Evolutionary conservation across 2,329 filamentous ascomycete species (phyloP), one percentile per base, ranked within the genome.

Genomic region (Ascochyta clinopodiicola): DNA sequence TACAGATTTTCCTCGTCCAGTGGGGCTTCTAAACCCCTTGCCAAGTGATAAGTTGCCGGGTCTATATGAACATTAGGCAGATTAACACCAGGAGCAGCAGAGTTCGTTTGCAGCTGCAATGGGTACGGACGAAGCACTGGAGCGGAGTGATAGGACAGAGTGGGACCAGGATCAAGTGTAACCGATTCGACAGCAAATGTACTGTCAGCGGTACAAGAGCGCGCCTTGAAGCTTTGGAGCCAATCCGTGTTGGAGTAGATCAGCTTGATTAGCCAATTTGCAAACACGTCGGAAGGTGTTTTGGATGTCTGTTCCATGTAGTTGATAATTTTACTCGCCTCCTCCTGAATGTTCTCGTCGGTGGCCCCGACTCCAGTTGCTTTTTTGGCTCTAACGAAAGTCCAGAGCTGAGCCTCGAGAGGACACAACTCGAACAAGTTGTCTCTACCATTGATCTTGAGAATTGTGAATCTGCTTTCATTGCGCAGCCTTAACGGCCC

Each of bases 381-480:
- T 2, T 53, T 47, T 35, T 59, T 61, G 1, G 47, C 55, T n/a
- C 40, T 37, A 2, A 62, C 61, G 29, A 64, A 69, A 1, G 38
- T 49, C 13, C 57, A 63, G 9, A 70, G 57, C 22, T 60, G 61
- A 6, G 56, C 40, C 34, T 70, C 67, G 2, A 68, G 46, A 9
- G 66, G 64, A 25, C 66, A 69, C 25, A 61, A 57, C 35, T 67
- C 61, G n/a, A 70, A 70, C 2, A 67, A 31, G 17, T 63, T 57
- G 9, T 65, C 48, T 36, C 35, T 44, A 0, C 54, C 54, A 8
- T 52, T 57, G 34, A 57, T 52, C 39, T 45, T 44, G n/a, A 49
- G 44, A 0, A 39, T 36, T 6, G 47, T 36, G 27, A 57, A 47
- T 15, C 44, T 39, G 21, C 48, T 48, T 27, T 68, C 64, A 32